Conservation (phyloP, 192 early-diverging fungal species). For the Coemansia sp. region DNA sequence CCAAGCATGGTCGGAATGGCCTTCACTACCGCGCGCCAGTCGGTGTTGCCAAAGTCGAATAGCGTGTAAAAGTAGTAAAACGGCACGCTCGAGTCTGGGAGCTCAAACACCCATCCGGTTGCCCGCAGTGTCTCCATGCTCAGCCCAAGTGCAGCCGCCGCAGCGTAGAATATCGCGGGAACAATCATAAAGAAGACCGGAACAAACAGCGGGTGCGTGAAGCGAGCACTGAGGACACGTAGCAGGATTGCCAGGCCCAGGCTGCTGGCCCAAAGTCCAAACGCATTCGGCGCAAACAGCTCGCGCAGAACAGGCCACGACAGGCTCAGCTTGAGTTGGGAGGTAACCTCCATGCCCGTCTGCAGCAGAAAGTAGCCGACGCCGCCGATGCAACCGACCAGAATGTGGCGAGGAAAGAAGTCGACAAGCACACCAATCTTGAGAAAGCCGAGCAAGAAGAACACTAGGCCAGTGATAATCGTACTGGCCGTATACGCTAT, state of each 20-base stretch:
- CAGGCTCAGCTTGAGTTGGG: slow-evolving; percentile 60
- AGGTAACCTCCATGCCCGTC: slow-evolving; percentile 88
- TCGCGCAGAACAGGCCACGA: slow-evolving; percentile 55
- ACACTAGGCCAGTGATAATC: slow-evolving; percentile 82
- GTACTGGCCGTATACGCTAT: slow-evolving; percentile 83
- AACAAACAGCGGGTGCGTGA: slow-evolving; percentile 77
- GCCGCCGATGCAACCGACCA: slow-evolving; percentile 92
- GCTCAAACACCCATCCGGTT: slow-evolving; percentile 78
- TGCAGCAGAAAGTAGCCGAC: slow-evolving; percentile 92
- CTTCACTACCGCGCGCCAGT: slow-evolving; percentile 61
- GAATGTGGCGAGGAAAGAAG: slow-evolving; percentile 87
- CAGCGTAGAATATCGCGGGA: slow-evolving; percentile 69
- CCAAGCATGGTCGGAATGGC: slow-evolving; percentile 90
- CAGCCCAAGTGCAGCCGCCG: slow-evolving; percentile 59
- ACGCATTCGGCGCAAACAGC: slow-evolving; percentile 62
- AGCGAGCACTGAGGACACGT: slow-evolving; percentile 63
- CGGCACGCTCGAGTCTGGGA: slow-evolving; percentile 68
- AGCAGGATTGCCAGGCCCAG: slow-evolving; percentile 66
- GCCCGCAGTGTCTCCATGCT: slow-evolving; percentile 63
- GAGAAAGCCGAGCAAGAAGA: slow-evolving; percentile 79
- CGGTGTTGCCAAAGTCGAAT: slow-evolving; percentile 59
- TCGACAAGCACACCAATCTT: slow-evolving; percentile 72
- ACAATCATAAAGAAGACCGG: slow-evolving; percentile 85
- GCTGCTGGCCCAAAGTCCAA: slow-evolving; percentile 78
- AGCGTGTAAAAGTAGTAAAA: slow-evolving; percentile 83